phyloP scores from a whole-genome alignment of 2,329 filamentous ascomycete genomes.

The Fusarium goolgardi region DNA sequence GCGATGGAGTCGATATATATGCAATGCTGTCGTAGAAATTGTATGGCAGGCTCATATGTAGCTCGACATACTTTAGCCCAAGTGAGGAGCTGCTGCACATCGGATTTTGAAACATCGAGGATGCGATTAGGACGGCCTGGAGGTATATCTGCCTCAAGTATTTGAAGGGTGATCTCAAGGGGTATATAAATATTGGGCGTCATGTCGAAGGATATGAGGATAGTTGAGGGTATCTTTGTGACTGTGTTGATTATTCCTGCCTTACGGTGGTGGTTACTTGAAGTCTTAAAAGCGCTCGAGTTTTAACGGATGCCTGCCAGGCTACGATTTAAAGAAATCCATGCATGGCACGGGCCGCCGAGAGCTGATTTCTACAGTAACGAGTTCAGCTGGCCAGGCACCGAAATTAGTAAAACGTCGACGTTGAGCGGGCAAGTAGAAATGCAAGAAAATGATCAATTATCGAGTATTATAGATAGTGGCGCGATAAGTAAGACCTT shows the following conservation, averaged over 20 bases:
- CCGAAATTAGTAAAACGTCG: neutral
- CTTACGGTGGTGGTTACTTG: neutral
- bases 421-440: neutral
- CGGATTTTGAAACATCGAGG: conserved; percentile 6
- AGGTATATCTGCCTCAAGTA: conserved; percentile 22
- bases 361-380: neutral
- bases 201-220: neutral
- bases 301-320: conserved; percentile 22
- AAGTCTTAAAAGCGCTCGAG: neutral
- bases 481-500: neutral
- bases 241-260: neutral
- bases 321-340: conserved; percentile 5
- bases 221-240: neutral
- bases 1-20: conserved; percentile 10
- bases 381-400: neutral
- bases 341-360: neutral
- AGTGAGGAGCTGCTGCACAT: conserved; percentile 24
- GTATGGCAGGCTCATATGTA: conserved; percentile 14
- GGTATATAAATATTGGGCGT: conserved; percentile 8
- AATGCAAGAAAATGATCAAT: neutral
- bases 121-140: conserved; percentile 17
- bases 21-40: conserved; percentile 28
- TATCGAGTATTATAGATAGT: neutral
- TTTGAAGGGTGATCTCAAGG: conserved; percentile 29
- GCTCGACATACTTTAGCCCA: conserved; percentile 33